Evolutionary conservation across 371 early-diverging fungal species (phyloP), one percentile per base, ranked within the genome.

Genomic region (Mortierella sp.): DNA sequence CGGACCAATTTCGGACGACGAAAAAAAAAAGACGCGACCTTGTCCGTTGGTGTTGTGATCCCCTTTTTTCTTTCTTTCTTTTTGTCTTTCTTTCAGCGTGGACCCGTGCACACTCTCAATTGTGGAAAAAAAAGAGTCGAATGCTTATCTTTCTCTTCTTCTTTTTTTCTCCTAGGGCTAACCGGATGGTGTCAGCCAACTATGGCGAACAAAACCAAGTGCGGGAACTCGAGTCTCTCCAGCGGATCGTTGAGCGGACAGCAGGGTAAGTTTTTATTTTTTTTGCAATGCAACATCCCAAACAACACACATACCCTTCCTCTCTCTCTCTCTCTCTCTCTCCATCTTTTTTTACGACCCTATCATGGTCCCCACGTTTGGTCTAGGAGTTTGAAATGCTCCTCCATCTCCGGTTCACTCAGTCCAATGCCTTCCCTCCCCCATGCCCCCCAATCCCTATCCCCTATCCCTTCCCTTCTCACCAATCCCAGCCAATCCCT

Each of bases 191-290:
- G n/a, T 21, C 67, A 16, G 29, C 60, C 14, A 23, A 45, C 12
- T 66, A 46, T 28, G 68, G 66, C 45, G 76, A 75, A 23, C 67
- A 75, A 56, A 67, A 62, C 56, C 76, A 75, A 64, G 67, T 70
- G n/a, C 76, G 76, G 9, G 71, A 75, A 56, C 64, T 75, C 56
- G 76, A 75, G 46, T 75, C 76, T 45, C 50, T 75, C 46, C 76
- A 75, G 46, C 66, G 76, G 30, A 75, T 75, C 58, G 76, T 75
- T n/a, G 76, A 75, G 19, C 37, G 76, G 45, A 75, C 76, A 60
- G 76, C 76, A 26, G 76, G 76, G 76, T 75, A 75, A 63, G 71
- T 60, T 19, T 6, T 11, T 37, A 5, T 37, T 37, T 37, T 37
- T n/a, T n/a, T n/a, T n/a, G n/a, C n/a, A n/a, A n/a, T n/a, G n/a